phyloP scores from a whole-genome alignment of 2,329 filamentous ascomycete species.

The Chaetomium strumarium region DNA sequence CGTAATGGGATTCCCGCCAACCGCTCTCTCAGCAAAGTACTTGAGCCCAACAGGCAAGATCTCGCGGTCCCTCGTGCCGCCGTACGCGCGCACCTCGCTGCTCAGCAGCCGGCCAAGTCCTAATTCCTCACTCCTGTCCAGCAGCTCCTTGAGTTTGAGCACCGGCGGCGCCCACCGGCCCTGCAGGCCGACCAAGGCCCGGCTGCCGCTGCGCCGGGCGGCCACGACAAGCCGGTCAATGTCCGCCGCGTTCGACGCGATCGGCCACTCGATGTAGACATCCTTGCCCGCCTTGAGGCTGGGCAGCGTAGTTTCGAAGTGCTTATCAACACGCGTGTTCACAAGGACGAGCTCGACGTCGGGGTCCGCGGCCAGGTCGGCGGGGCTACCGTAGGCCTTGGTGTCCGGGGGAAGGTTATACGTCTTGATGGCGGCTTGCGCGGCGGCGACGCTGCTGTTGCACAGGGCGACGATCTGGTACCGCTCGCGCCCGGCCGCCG shows the following conservation, averaged over 20 bases:
- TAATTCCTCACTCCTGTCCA: background rate
- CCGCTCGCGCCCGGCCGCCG: background rate
- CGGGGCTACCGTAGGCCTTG: background rate
- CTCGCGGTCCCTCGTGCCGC: background rate
- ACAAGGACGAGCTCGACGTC: background rate
- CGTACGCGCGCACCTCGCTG: background rate
- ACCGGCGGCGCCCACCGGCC: background rate
- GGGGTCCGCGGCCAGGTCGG: background rate
- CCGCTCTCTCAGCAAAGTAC: background rate
- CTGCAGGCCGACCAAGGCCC: background rate
- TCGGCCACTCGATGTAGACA: background rate
- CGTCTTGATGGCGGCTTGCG: background rate
- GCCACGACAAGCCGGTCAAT: background rate
- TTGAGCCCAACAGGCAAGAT: background rate
- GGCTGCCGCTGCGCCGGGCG: background rate
- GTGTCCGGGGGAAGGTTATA: background rate
- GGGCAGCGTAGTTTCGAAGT: background rate
- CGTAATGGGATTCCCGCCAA: background rate
- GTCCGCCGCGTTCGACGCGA: background rate
- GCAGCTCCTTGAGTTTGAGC: background rate
- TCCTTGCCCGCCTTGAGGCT: background rate
- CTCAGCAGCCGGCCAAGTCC: background rate
- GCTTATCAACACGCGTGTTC: background rate
- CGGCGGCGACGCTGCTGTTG: background rate
- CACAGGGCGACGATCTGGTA: background rate